Evolutionary conservation across 176 grass and related monocot species (phyloP), one percentile per base, ranked within the genome.

Genomic region (Eleusine coracana): DNA sequence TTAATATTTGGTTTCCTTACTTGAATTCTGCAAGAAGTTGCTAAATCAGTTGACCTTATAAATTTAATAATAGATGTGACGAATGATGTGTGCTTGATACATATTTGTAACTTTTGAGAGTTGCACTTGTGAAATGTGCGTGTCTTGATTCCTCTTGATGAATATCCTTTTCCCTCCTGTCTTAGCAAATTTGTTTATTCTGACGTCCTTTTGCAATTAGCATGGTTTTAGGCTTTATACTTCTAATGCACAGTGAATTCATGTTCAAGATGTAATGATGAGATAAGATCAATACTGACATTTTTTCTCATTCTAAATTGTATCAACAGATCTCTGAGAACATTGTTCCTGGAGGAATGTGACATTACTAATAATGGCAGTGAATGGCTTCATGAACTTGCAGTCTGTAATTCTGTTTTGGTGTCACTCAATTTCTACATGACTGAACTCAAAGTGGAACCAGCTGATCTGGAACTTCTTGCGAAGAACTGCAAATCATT

Each of bases 361-460:
- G 27, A 0, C 10, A 86, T 98, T 73, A 0, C 0, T 1, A 85
- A 88, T 68, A 56, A 88, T 3, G 88, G 83, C 5, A 85, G 81
- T 34, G 88, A 92, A 89, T 97, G 95, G 92, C 82, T 97, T 51
- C 92, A 83, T 23, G 92, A 95, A 39, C 90, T 98, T 71, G 95
- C 92, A 16, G 71, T 74, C 60, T 90, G 88, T 75, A 93, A 91
- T 69, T 90, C 84, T 45, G 86, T 93, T 78, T 82, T 98, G 15
- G 86, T 89, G 78, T 71, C 85, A 78, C 84, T 98, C 68, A 98
- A 98, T 74, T 95, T 98, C 81, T 89, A 98, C 85, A 91, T 95
- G 90, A 95, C 92, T 13, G 90, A 95, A 0, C 90, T 98, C 79
- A 88, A 60, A 86, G 87, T 98, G 70, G 86, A 4, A 0, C 80